Evolutionary conservation across 805 yeast genomes (phyloP).

Genomic region (Saccharomycopsis babjevae): DNA sequence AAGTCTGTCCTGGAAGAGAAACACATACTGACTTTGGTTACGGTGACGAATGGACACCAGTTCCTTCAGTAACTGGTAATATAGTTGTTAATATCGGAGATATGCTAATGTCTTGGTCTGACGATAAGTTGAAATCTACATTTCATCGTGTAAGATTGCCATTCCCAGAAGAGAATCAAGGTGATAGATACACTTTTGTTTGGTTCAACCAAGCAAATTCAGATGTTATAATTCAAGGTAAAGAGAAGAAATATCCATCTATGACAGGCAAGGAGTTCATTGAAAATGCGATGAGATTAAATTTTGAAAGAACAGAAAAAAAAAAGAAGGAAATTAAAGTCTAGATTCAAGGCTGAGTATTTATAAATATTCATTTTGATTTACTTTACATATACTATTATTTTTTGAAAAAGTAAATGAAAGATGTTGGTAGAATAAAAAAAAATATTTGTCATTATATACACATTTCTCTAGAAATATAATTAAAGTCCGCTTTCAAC

Average conservation of each 20-base stretch:
- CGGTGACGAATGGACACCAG: conserved; percentile 29
- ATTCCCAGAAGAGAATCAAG: conserved; percentile 23
- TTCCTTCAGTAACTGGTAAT: conserved; percentile 27
- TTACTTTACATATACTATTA: not conserved
- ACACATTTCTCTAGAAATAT: no score
- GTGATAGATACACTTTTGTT: conserved; percentile 26
- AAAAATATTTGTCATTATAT: no score
- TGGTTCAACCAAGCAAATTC: conserved; percentile 30
- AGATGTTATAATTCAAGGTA: conserved; percentile 26
- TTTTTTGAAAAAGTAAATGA: no score
- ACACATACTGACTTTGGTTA: conserved; percentile 27
- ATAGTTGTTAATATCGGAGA: conserved; percentile 31
- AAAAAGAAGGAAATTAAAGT: not conserved
- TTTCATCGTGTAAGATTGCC: conserved; percentile 29
- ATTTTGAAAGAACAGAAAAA: conserved; percentile 17
- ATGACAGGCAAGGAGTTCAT: conserved; percentile 27
- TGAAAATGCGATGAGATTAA: conserved; percentile 28
- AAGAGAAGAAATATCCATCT: conserved; percentile 22
- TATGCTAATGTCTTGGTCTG: conserved; percentile 32
- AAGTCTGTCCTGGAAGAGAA: conserved; percentile 30
- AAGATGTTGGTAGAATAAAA: no score
- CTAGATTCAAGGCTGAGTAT: not conserved
- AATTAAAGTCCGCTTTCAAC: no score
- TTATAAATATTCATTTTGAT: not conserved
- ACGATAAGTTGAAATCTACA: conserved; percentile 27